Evolutionary conservation across 2,329 filamentous ascomycete species (phyloP), one percentile per base, ranked within the genome.

Genomic region (Verticillium tricorpus): DNA sequence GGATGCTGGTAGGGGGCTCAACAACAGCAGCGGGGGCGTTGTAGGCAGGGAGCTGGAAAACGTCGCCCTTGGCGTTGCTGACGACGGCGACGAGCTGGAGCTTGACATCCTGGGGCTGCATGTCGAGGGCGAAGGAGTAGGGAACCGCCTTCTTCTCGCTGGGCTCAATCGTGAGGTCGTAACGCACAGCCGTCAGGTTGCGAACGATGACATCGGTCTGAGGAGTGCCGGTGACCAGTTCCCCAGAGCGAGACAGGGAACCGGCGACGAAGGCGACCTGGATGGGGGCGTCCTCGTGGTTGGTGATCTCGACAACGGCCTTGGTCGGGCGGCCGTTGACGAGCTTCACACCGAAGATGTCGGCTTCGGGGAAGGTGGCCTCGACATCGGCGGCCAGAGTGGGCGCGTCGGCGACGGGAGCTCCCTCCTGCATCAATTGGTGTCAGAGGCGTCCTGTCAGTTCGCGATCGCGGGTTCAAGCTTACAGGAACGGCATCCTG

Each of bases 291-390:
- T 85, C 82, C 78, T 99, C 95, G 65, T 91, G 82, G 82, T 99
- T 99, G 75, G 83, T 85, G 74, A 99, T 83, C 71, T 92, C 88
- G 69, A 99, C 80, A 60, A 96, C 78, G 39, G 93, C 90, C 76
- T 91, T 87, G 66, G 93, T 97, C 52, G 92, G 87, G 67, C 89
- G 89, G 72, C 93, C 92, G 75, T 99, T 99, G 82, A 98, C 86
- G 69, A 98, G 88, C 85, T 96, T 97, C 69, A 98, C 88, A 70
- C 94, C 95, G 69, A 97, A 95, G 77, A 96, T 89, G 80, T 96
- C 92, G 80, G 88, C 75, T 72, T 89, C 81, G 77, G 85, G 78
- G 80, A 87, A 85, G 74, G 81, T 82, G 63, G 89, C 84, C 67
- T 83, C 82, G 69, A 89, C 78, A 60, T 88, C 85, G 74, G 90